Evolutionary conservation across 768 basidiomycete genomes (phyloP).

Genomic region (Tephrocybe sp.): DNA sequence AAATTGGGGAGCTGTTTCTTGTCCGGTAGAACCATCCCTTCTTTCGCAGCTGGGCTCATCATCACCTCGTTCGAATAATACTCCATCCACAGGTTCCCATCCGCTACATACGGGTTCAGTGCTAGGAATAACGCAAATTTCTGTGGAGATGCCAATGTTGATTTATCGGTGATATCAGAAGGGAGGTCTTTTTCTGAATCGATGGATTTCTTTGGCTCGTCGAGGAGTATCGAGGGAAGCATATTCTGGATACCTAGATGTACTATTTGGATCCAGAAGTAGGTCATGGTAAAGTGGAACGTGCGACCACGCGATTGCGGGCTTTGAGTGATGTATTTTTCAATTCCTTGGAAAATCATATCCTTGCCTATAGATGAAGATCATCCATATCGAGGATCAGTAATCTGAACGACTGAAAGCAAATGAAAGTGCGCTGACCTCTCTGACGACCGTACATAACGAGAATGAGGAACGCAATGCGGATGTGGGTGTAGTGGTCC

Average conservation of each 20-base stretch:
- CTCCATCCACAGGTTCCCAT: constrained; percentile 39
- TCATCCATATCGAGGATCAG: background rate
- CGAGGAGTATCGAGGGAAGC: constrained; percentile 15
- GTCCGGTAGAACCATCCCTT: constrained; percentile 42
- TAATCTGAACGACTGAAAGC: background rate
- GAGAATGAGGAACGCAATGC: constrained; percentile 39
- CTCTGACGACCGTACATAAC: constrained; percentile 38
- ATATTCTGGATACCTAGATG: constrained; percentile 43
- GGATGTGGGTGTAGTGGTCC: constrained; percentile 49
- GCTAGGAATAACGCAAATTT: constrained; percentile 36
- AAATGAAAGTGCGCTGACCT: constrained; percentile 23
- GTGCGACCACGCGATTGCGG: constrained; percentile 32
- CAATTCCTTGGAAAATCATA: constrained; percentile 40
- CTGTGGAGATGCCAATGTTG: constrained; percentile 15
- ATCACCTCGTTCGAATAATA: constrained; percentile 42
- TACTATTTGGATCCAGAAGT: constrained; percentile 50
- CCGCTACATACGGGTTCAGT: constrained; percentile 38
- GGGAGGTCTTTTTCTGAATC: constrained; percentile 1
- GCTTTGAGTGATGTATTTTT: constrained; percentile 35
- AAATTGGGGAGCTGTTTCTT: constrained; percentile 40
- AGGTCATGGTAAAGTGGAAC: constrained; percentile 47
- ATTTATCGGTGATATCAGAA: background rate
- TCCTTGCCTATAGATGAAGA: constrained; percentile 31
- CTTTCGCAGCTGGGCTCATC: constrained; percentile 38
- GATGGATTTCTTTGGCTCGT: background rate